Base-by-base conservation (phyloP, 306 rosid genomes). In the Cucurbita maxima region DNA sequence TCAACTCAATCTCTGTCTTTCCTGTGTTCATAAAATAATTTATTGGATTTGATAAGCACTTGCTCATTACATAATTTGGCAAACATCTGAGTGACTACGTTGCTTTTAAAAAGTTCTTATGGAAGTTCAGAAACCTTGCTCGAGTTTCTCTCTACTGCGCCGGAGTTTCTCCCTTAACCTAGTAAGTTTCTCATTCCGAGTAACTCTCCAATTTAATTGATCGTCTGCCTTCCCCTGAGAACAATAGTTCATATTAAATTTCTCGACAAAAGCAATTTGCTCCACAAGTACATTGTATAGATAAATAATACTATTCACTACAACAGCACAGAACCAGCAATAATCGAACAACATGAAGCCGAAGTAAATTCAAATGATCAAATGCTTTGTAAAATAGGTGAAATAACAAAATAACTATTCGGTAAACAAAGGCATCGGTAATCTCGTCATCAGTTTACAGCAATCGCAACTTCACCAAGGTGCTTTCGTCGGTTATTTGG, bases 221-320 rank as follows among this genome's bases (percentile, higher is more conserved):
- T 91, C 96, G 75, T 94, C 97, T 20, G 87, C 96, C 84, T 86
- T 94, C 64, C 96, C 96, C 99, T 94, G 73, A 43, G 5, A 50
- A 82, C 74, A 77, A 56, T 44, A 79, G 25, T 47, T 47, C 71
- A 38, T 60, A 30, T 41, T 7, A 45, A 61, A 34, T 25, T 50
- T 36, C 13, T 40, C 18, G 8, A 74, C 18, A 25, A 40, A 41
- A 25, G n/a, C 68, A 58, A 13, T 58, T 56, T 14, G 68, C 20
- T 18, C 43, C 40, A 47, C 67, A 15, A 37, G 60, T 19, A 19
- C 15, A 36, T 43, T 19, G 20, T 58, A 44, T 50, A 15, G 58
- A 71, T 61, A 68, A 70, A 43, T 47, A 13, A 64, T 12, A 61
- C 68, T 36, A 38, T 43, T 20, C 55, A 19, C 18, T 19, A 67